Conservation (phyloP, 768 basidiomycete species). For the Suillus discolor region DNA sequence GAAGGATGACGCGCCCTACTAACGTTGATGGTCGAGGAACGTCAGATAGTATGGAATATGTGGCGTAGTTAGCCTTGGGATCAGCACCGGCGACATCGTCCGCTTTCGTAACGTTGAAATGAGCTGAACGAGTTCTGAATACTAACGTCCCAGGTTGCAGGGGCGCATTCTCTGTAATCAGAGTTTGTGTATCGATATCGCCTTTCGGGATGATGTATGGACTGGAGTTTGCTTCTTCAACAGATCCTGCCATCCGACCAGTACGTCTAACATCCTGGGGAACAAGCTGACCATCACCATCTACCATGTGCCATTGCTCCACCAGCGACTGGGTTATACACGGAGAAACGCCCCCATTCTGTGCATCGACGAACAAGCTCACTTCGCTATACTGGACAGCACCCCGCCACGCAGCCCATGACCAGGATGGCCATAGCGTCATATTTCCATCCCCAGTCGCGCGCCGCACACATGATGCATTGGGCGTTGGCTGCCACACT, state of each 20-base stretch:
- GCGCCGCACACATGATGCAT: constrained; percentile 14
- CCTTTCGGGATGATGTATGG: constrained; percentile 12
- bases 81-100: neutral
- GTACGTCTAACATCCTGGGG: constrained; percentile 13
- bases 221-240: neutral
- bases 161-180: constrained; percentile 6
- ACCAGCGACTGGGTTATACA: constrained; percentile 20
- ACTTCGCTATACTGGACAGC: constrained; percentile 13
- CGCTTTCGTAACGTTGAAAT: constrained; percentile 13
- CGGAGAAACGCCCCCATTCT: neutral
- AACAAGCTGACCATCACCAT: constrained; percentile 13
- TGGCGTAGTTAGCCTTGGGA: constrained; percentile 3
- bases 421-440: constrained; percentile 26
- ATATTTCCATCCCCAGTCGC: neutral
- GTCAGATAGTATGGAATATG: constrained; percentile 17
- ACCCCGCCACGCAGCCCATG: constrained; percentile 29
- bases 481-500: constrained; percentile 25
- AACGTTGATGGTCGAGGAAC: neutral
- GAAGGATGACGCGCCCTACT: constrained; percentile 22
- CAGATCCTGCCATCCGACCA: neutral
- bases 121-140: constrained; percentile 23
- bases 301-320: constrained; percentile 19
- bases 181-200: neutral
- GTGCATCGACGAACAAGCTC: neutral
- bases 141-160: constrained; percentile 24